Evolutionary conservation across 1,284 basidiomycete genomes (phyloP).

Genomic region (Ustilago cynodontis): DNA sequence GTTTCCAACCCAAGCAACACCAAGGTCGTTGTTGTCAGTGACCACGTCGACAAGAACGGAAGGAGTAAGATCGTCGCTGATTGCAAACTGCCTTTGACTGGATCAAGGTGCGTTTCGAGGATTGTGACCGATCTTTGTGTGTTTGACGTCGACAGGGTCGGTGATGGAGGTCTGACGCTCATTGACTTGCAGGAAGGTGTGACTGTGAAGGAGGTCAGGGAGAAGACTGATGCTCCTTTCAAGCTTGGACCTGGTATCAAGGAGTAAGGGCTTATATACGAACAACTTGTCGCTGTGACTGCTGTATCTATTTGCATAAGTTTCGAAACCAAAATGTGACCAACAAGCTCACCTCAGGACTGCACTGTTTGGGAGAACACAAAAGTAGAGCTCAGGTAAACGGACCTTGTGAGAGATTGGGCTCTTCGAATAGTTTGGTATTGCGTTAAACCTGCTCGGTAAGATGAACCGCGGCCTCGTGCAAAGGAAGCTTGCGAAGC

Average conservation of each 20-base stretch:
- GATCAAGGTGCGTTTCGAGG: slow-evolving; percentile 83
- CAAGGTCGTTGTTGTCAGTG: slow-evolving; percentile 81
- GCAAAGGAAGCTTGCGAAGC: no score
- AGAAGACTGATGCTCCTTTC: slow-evolving; percentile 87
- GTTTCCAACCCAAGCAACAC: slow-evolving; percentile 55
- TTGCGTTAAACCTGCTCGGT: no score
- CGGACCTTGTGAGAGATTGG: no score
- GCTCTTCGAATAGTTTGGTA: no score
- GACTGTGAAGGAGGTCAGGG: slow-evolving; percentile 83
- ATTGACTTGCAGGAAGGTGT: slow-evolving; percentile 86
- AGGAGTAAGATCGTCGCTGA: slow-evolving; percentile 85
- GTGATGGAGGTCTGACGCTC: slow-evolving; percentile 78
- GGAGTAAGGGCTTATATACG: slow-evolving; percentile 4
- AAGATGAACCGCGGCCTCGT: no score
- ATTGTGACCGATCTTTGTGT: slow-evolving; percentile 92
- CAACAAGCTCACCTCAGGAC: no score
- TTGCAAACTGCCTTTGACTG: slow-evolving; percentile 88
- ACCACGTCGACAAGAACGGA: slow-evolving; percentile 90
- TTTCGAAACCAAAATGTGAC: not conserved
- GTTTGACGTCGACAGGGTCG: slow-evolving; percentile 84
- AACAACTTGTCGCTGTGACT: not conserved
- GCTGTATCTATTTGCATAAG: not conserved
- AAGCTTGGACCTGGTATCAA: slow-evolving; percentile 58
- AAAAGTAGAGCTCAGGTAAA: no score
- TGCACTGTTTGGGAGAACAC: no score